Base-by-base conservation (phyloP, 192 early-diverging fungal species). In the Lobosporangium transversale region DNA sequence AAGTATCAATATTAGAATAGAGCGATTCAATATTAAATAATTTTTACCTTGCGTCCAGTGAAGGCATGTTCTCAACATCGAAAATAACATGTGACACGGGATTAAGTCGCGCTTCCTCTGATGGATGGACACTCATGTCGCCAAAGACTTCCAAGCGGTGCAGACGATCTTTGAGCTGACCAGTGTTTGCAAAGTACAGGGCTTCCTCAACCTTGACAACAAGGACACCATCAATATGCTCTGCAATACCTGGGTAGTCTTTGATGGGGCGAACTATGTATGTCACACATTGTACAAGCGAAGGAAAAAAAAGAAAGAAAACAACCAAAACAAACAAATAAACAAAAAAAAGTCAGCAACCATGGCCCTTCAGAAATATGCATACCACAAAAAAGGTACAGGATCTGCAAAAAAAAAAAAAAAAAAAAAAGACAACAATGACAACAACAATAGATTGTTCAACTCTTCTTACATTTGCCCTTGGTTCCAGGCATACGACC, bases 111-210 rank as follows among this genome's bases (percentile, higher is more conserved):
- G 97, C 93, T 17, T 89, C 89, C 69, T 98, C 96, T 0, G 94
- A 95, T 7, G 98, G 98, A 81, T 99, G 98, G 26, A 95, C 92
- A 14, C 89, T 88, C 85, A 98, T 89, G 67, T 96, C 95, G 33
- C 98, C 97, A 82, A 94, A 95, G 67, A 93, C 83, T 66, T 99
- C 98, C 30, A 98, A 80, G 27, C 98, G 91, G 49, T 94, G 92
- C 32, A 99, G 81, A 17, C 97, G 84, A 55, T 98, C 98, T 79
- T 95, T 95, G 45, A 99, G 84, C 82, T 98, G 96, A 4, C 97
- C 97, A 27, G 92, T 92, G 69, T 99, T 99, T 47, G 97, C 97
- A 87, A 99, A 99, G 78, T 94, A 98, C 48, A 99, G 79, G 4
- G 92, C 92, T 67, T 99, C 98, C 59, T 96, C 93, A 20, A 99